Conservation (phyloP, 164 flowering plant species). For the Chimonanthus salicifolius region DNA sequence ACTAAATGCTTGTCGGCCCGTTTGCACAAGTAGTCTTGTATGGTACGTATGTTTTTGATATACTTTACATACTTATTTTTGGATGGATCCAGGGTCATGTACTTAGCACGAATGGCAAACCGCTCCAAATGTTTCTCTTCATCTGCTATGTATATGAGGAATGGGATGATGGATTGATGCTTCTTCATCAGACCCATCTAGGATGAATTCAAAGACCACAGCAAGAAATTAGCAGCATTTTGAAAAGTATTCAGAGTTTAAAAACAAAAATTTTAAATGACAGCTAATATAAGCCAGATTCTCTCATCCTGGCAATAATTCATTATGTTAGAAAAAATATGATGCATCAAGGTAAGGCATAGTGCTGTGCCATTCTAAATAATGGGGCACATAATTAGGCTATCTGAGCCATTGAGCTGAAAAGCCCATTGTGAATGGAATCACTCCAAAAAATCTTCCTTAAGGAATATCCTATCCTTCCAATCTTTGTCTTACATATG, state of each 20-base stretch:
- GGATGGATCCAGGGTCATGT: conserved; percentile 83
- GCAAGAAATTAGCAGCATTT: neutral
- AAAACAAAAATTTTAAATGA: neutral
- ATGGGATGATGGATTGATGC: conserved; percentile 79
- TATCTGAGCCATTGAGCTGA: neutral
- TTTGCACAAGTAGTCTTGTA: conserved; percentile 73
- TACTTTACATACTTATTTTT: conserved; percentile 84
- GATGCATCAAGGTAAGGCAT: neutral
- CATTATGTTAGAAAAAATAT: neutral
- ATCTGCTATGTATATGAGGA: conserved; percentile 70
- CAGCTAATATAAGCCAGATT: neutral
- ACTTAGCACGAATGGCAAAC: conserved; percentile 86
- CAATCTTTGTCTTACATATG: too few species aligned
- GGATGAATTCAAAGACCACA: conserved; percentile 2
- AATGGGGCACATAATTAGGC: neutral
- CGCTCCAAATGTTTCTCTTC: conserved; percentile 83
- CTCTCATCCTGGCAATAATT: neutral
- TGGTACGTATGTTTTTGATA: conserved; percentile 65
- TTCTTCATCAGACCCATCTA: conserved; percentile 96
- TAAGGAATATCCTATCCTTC: too few species aligned
- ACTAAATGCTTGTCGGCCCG: conserved; percentile 83
- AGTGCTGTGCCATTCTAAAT: neutral
- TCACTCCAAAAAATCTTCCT: neutral
- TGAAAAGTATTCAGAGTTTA: neutral
- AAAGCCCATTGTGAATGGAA: neutral